phyloP scores from a whole-genome alignment of 768 basidiomycete species.

The Mycena alexandri region DNA sequence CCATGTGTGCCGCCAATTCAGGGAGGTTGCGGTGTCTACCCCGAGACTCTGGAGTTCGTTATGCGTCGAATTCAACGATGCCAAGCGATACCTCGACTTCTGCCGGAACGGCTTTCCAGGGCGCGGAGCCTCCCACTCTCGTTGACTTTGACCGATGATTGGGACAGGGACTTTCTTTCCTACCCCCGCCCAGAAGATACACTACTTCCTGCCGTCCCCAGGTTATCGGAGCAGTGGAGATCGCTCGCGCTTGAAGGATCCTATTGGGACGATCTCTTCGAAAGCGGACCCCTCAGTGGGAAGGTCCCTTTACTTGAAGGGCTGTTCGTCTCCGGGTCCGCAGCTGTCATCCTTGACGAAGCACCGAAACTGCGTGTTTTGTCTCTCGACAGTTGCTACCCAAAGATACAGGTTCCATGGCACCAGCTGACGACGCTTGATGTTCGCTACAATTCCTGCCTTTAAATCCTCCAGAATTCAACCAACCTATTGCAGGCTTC shows the following conservation, averaged over 20 bases:
- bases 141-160: not conserved
- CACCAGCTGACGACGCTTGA: not conserved
- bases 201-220: not conserved
- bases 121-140: slow-evolving; percentile 5
- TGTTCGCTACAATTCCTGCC: not conserved
- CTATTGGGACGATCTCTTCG: not conserved
- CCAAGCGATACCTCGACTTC: not conserved
- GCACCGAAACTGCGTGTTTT: slow-evolving; percentile 9
- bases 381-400: not conserved
- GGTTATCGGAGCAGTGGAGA: not conserved
- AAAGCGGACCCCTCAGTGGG: no score
- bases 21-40: slow-evolving; percentile 13
- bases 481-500: not conserved
- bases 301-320: not conserved
- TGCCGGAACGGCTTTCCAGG: slow-evolving; percentile 1
- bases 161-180: no score
- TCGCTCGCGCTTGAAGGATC: not conserved
- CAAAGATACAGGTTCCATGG: slow-evolving; percentile 1
- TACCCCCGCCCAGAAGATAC: not conserved
- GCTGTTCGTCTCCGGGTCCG: no score
- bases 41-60: slow-evolving; percentile 21
- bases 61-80: not conserved
- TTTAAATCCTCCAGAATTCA: not conserved
- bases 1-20: slow-evolving; percentile 8
- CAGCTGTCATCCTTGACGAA: slow-evolving; percentile 1